Base-by-base conservation (phyloP, 495 filamentous ascomycete species). In the Geopyxis carbonaria region DNA sequence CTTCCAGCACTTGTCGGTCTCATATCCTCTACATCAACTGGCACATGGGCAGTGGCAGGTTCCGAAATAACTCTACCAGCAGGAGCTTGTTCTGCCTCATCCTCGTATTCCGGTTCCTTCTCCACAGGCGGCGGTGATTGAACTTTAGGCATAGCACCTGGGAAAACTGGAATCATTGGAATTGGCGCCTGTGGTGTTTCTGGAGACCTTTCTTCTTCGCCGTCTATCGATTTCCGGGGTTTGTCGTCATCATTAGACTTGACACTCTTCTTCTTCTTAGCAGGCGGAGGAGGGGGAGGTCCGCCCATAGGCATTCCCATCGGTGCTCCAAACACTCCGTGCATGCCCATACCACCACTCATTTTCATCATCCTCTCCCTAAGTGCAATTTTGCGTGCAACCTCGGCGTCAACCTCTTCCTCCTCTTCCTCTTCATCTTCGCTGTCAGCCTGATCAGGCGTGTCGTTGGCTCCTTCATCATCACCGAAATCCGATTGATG, bases 341-440 rank as follows among this genome's bases (percentile, higher is more conserved):
- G 75, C 77, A 93, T 86, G 11, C 86, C 85, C 84, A 93, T 93
- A 11, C 89, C 89, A 44, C 91, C 89, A 46, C 84, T 89, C 80
- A 97, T 91, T 60, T 91, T 93, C 18, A 86, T 87, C 82, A 97
- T 95, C 45, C 89, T 73, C 36, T 85, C 84, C 29, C 91, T 74
- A 38, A 97, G 64, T 50, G 92, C 89, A 62, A 92, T 74, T 57
- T 77, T 77, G 43, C 87, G 78, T 43, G 72, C 77, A 24, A 83
- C 64, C 56, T 97, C 89, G 0, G 84, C 84, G 44, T 97, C 89
- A 32, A 91, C 62, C n/a, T 93, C 87, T 30, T 89, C 81, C 36
- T 89, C 82, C 30, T 83, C 77, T 21, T 79, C 80, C n/a, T 77
- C 77, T 14, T 77, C 76, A 20, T 69, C 68, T 23, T 67, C 70